Base-by-base conservation (phyloP, 805 yeast species). In the Myxozyma lipomycoides region DNA sequence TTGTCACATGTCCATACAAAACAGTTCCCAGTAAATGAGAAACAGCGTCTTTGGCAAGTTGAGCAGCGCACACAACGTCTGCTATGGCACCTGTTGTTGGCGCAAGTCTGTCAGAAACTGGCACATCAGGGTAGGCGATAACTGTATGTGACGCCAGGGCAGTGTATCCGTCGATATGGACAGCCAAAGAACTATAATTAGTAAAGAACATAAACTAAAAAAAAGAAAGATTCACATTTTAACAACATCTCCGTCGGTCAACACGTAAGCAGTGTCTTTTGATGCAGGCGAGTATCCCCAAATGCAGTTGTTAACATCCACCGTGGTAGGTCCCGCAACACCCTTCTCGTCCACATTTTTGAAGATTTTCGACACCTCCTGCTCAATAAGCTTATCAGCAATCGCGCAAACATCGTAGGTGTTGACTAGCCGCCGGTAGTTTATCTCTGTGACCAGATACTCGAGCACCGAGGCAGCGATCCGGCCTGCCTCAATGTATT, bases 81-180 rank as follows among this genome's bases (percentile, higher is more conserved):
- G 98, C 96, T 59, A 83, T 79, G 51, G 81, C 69, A 9, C 97
- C 97, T 54, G 84, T 73, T 51, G 86, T 73, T 12, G 98, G 98
- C 18, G 77, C 68, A 24, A 70, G 67, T 22, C 67, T 70, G 51
- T 67, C 73, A 34, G 81, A 83, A 28, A 82, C 80, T 4, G 51
- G 42, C n/a, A 61, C 51, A 7, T 52, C 59, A 46, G 95, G 95
- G 62, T 80, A 85, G 25, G 61, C 62, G 26, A 89, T 93, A 56
- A 88, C 64, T 1, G 97, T 90, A 69, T 93, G 98, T 25, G 95
- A 81, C 9, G 80, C 81, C 66, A 81, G 79, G 1, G 95, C 82
- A 10, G 97, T 86, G 72, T 90, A 93, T 49, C 98, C 98, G 69
- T 93, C 98, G 60, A 93, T 79, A 58, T 93, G 97, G 52, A 84